These are phyloP conservation scores for Butyriboletus pseudospeciosus DNA, from an alignment of 1,284 basidiomycete species.

Conservation along the genomic window DNA sequence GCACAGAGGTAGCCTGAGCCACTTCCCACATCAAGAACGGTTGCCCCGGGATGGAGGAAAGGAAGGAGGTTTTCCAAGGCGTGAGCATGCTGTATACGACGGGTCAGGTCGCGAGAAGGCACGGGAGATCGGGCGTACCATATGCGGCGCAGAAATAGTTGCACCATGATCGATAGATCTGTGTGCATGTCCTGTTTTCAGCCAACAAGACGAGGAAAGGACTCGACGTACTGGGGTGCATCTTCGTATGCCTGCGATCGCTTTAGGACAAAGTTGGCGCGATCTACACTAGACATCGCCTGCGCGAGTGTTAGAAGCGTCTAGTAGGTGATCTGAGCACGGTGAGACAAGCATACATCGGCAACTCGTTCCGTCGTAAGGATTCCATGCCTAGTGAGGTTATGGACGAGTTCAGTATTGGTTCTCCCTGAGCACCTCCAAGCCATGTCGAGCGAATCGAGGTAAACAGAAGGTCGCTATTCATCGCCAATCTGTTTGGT, in stretches of 20 bases:
- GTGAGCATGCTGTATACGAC: constrained; percentile 67
- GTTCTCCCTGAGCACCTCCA: constrained; percentile 71
- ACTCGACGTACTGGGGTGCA: constrained; percentile 59
- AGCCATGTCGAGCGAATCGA: constrained; percentile 52
- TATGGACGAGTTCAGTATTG: constrained; percentile 69
- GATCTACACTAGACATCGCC: constrained; percentile 73
- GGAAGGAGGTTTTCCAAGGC: constrained; percentile 71
- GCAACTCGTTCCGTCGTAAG: constrained; percentile 52
- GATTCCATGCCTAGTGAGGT: constrained; percentile 55
- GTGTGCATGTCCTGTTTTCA: not conserved
- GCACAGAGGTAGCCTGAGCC: constrained; percentile 78
- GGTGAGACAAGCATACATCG: constrained; percentile 33
- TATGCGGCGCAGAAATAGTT: constrained; percentile 89
- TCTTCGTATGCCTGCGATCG: constrained; percentile 66
- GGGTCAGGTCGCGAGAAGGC: not conserved
- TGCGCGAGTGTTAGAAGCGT: constrained; percentile 25
- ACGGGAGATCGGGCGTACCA: constrained; percentile 47
- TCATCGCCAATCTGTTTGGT: constrained; percentile 9
- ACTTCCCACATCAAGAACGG: constrained; percentile 77
- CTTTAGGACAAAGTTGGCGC: constrained; percentile 65
- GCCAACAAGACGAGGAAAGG: not conserved
- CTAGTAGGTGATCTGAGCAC: not conserved
- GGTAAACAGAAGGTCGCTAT: too few relatives aligned
- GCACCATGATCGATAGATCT: constrained; percentile 76
- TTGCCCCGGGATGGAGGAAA: constrained; percentile 63